Base-by-base conservation (phyloP, 1,284 basidiomycete species). In the Puccinia horiana region DNA sequence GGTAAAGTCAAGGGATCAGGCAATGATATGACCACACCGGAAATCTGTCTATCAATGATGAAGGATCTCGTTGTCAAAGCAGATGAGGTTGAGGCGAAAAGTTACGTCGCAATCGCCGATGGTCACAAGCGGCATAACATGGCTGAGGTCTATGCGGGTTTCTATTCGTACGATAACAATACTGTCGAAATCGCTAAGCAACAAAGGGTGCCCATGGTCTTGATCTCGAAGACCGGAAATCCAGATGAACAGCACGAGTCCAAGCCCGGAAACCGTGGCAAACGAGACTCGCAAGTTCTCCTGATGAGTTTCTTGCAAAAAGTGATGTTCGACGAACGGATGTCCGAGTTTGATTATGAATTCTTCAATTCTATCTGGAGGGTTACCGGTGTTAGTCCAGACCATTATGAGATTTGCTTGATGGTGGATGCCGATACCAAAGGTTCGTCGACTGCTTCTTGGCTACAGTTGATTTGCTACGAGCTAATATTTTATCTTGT, bases 61-160 rank as follows among this genome's bases (percentile, higher is more conserved):
- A 95, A 93, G 88, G 96, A 99, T 67, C 91, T 98, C 81, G 89
- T 98, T 83, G 90, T 94, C n/a, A 89, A 91, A 0, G 90, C 92
- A 0, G 89, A 92, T 47, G 94, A 98, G 83, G 95, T 98, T 73
- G 94, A 98, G 87, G 89, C 95, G 11, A 93, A 97, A 86, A 97
- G 95, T 74, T 99, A 99, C 86, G 95, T 98, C 69, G 95, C 97
- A 83, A 98, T 99, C 85, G 97, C 97, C 35, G 96, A 99, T 87
- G 97, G 97, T 44, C 94, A 98, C 89, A 99, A 98, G 89, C 91
- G 94, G 32, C 96, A 98, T 90, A 99, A 99, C 88, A 97, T 97
- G 95, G 96, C 96, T 83, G 96, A 96, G 89, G 95, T 99, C 65
- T 98, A 93, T 85, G 95, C 96, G 47, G 97, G 97, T 4, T 99